Conservation (phyloP, 2,329 filamentous ascomycete genomes). For the Diaporthe sp. region DNA sequence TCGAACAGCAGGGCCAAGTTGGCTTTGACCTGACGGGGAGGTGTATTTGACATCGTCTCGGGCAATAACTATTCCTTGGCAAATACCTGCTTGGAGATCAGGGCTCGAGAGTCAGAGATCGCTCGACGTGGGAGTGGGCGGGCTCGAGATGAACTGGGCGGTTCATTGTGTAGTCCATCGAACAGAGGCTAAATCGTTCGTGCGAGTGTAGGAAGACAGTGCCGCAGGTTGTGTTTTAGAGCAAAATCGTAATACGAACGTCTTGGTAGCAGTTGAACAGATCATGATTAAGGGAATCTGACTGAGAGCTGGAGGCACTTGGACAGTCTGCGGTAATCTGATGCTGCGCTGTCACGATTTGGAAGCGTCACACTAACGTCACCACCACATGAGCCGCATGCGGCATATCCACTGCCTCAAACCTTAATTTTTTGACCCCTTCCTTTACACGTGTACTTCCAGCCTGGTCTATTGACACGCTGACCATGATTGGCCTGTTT, state of each 20-base stretch:
- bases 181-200: too few relatives aligned
- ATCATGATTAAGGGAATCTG: neutral
- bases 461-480: neutral
- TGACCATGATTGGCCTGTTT: neutral
- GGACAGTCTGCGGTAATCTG: neutral
- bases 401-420: neutral
- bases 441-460: neutral
- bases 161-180: neutral
- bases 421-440: neutral
- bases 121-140: neutral
- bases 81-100: neutral
- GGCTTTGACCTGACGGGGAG: neutral
- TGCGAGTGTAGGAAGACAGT: neutral
- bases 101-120: accelerated
- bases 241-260: neutral
- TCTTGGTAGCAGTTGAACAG: neutral
- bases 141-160: neutral
- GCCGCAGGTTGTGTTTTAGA: neutral
- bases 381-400: constrained; percentile 6
- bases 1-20: neutral
- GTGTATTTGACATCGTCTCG: neutral
- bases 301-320: neutral
- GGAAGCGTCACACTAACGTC: constrained; percentile 5
- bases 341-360: neutral
- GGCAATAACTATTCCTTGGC: too few relatives aligned